Percentiles rank a stretch among this genome's conserved stretches.
Evolutionary conservation across 441 rosid genomes (phyloP).

Genomic region (Bocquillonia castaneifolia): DNA sequence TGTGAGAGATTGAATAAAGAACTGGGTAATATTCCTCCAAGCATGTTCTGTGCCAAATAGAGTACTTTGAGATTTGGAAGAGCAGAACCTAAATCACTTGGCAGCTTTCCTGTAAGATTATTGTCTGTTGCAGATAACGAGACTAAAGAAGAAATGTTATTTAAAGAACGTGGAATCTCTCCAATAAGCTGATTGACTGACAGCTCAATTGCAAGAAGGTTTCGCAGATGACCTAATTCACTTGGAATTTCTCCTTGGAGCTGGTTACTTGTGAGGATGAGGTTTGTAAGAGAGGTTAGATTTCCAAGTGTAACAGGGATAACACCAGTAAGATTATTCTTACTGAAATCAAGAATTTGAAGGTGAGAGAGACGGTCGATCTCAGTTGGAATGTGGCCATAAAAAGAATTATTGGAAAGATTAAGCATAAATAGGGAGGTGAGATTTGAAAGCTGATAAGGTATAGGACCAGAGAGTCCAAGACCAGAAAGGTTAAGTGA

Average conservation of each 20-base stretch:
- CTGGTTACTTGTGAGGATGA: background rate
- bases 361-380: background rate
- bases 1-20: background rate
- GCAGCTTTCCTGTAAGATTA: background rate
- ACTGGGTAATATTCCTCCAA: background rate
- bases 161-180: background rate
- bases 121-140: background rate
- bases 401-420: background rate
- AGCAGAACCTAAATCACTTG: background rate
- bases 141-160: background rate
- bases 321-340: background rate
- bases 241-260: background rate
- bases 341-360: background rate
- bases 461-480: slow-evolving; percentile 1
- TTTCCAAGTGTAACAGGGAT: background rate
- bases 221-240: background rate
- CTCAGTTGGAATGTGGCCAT: background rate
- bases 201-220: background rate
- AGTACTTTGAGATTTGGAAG: background rate
- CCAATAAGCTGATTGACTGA: slow-evolving; percentile 3
- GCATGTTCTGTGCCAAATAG: background rate
- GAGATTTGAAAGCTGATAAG: background rate
- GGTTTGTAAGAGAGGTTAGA: background rate
- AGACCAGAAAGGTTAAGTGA: background rate
- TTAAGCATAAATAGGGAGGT: background rate